A percentile compares a stretch with the other conserved stretches of the same genome.
These are phyloP conservation scores for Diaporthe sp. DNA, from an alignment of 2,329 filamentous ascomycete genomes.

Conservation along the genomic window DNA sequence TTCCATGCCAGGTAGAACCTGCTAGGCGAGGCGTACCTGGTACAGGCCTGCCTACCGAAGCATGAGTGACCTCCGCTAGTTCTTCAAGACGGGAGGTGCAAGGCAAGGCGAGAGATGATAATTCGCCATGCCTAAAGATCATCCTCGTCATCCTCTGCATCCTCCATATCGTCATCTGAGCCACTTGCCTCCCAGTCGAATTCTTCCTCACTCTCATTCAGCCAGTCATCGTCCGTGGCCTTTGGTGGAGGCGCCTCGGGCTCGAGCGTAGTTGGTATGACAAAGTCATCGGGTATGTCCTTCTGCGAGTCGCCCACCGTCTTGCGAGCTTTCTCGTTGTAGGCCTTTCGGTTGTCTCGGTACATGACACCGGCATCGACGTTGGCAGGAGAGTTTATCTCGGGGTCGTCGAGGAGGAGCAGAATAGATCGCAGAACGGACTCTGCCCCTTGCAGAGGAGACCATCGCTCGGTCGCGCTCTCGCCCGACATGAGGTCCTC, in stretches of 20 bases:
- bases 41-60: neutral
- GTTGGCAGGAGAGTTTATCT: constrained; percentile 94
- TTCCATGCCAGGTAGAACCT: neutral
- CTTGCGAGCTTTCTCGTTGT: constrained; percentile 77
- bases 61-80: neutral
- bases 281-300: constrained; percentile 84
- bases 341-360: constrained; percentile 78
- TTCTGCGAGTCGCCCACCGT: constrained; percentile 81
- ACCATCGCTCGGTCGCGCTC: constrained; percentile 91
- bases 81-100: neutral
- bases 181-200: constrained; percentile 82
- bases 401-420: constrained; percentile 91
- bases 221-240: constrained; percentile 80
- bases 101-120: constrained; percentile 15
- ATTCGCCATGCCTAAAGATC: constrained; percentile 61
- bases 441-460: constrained; percentile 92
- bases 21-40: neutral
- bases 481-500: constrained; percentile 96
- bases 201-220: constrained; percentile 85
- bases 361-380: constrained; percentile 92
- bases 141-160: constrained; percentile 71
- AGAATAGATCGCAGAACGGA: constrained; percentile 94
- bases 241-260: constrained; percentile 73
- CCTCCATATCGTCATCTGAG: constrained; percentile 71
- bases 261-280: constrained; percentile 84